phyloP scores from a whole-genome alignment of 208 protist genomes.

The Trypanosoma mega region DNA sequence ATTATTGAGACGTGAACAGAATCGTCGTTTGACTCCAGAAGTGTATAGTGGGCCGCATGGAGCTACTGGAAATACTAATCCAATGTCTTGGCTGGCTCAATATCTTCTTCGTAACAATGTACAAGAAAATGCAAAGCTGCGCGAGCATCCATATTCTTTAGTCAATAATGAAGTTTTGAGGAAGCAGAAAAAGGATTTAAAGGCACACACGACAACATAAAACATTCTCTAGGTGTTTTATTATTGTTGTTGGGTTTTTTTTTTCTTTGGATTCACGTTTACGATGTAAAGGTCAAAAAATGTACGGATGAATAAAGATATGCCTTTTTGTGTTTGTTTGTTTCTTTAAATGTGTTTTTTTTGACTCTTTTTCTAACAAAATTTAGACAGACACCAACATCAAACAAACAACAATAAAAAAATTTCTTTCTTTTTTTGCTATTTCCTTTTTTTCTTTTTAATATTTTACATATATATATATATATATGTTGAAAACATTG shows the following conservation, averaged over 20 bases:
- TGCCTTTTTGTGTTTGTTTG: not conserved
- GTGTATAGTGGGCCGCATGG: slow-evolving; percentile 12
- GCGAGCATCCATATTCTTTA: slow-evolving; percentile 50
- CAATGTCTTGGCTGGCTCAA: slow-evolving; percentile 73
- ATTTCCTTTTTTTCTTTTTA: not conserved
- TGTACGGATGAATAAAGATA: not conserved
- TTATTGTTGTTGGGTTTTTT: too few species aligned
- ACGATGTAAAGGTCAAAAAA: not conserved
- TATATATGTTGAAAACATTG: slow-evolving; percentile 8
- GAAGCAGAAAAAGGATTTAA: slow-evolving; percentile 27
- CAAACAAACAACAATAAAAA: not conserved
- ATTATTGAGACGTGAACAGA: slow-evolving; percentile 39
- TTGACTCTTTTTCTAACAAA: not conserved
- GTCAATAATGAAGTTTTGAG: slow-evolving; percentile 51
- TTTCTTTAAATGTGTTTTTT: not conserved
- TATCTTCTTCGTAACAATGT: slow-evolving; percentile 79
- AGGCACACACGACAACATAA: not conserved
- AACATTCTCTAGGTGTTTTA: too few species aligned
- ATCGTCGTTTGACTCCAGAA: not conserved
- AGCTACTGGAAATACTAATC: slow-evolving; percentile 35
- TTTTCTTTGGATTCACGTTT: too few species aligned
- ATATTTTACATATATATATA: not conserved
- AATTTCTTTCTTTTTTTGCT: not conserved
- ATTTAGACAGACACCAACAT: not conserved
- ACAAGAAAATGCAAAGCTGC: slow-evolving; percentile 34